phyloP scores from a whole-genome alignment of 768 basidiomycete genomes.

The Russula earlei region DNA sequence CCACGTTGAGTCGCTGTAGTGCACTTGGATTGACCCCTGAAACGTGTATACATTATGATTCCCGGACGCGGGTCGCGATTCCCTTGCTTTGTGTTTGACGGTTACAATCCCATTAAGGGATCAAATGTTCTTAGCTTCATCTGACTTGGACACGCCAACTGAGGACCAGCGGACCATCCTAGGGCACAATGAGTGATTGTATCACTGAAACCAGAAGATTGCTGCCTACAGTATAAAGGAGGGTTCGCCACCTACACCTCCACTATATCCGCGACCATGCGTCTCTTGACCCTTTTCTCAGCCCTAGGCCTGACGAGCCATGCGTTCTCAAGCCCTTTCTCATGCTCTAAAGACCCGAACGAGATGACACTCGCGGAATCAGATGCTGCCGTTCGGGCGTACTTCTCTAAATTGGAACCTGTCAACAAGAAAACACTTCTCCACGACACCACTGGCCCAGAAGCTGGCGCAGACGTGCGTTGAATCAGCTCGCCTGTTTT shows the following conservation, averaged over 20 bases:
- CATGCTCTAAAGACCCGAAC: not conserved
- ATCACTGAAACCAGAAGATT: too few relatives aligned
- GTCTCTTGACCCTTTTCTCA: slow-evolving; percentile 1
- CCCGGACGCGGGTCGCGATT: not conserved
- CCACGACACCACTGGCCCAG: slow-evolving; percentile 13
- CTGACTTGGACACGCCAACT: not conserved
- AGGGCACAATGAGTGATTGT: not conserved
- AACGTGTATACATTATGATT: not conserved
- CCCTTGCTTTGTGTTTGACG: not conserved
- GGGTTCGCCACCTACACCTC: not conserved
- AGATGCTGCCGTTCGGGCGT: not conserved
- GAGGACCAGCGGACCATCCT: not conserved
- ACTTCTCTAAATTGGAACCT: slow-evolving; percentile 7
- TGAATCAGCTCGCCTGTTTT: not conserved
- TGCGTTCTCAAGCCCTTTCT: not conserved
- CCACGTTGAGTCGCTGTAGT: too few relatives aligned
- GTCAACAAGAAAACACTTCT: slow-evolving; percentile 1
- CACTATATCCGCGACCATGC: not conserved
- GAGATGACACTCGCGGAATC: slow-evolving; percentile 5
- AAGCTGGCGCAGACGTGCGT: slow-evolving; percentile 14
- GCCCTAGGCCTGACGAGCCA: not conserved
- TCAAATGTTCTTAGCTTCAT: not conserved
- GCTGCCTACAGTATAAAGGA: not conserved
- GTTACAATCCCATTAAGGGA: too few relatives aligned
- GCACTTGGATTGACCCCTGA: too few relatives aligned